phyloP scores from a whole-genome alignment of 305 asterid genomes.

The Rubia tinctorum region DNA sequence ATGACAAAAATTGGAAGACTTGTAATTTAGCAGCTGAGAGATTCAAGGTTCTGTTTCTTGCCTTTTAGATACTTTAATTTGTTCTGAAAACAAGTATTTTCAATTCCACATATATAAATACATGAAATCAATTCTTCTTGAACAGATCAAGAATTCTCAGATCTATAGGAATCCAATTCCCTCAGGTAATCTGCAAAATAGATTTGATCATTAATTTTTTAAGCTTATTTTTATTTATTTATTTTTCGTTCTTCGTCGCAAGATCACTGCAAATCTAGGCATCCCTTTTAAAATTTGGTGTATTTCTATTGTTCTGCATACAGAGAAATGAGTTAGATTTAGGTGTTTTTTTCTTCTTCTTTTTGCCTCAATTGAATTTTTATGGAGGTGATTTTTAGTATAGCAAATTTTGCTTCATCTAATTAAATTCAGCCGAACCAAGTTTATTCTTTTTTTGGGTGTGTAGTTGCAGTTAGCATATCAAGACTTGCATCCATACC shows the following conservation, averaged over 20 bases:
- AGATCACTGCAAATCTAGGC: too few species aligned
- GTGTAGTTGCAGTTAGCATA: too few species aligned
- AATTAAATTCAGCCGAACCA: background rate
- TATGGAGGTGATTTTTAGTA: background rate
- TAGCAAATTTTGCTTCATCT: background rate
- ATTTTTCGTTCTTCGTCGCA: background rate
- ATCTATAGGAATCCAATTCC: background rate
- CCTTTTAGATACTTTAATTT: background rate
- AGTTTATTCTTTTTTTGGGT: background rate
- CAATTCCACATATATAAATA: background rate
- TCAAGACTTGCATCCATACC: background rate
- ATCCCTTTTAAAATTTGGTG: background rate
- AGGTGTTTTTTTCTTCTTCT: too few species aligned
- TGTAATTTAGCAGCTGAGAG: background rate
- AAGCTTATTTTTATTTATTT: background rate
- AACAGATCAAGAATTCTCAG: background rate
- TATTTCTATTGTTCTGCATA: background rate
- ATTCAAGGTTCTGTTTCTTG: conserved; percentile 4
- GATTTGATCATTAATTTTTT: background rate
- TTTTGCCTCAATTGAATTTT: background rate
- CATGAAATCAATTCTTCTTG: background rate
- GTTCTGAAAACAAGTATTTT: background rate
- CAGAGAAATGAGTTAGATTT: too few species aligned
- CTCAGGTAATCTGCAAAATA: background rate
- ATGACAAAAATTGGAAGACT: conserved; percentile 4